Evolutionary conservation across 2,329 filamentous ascomycete genomes (phyloP), one percentile per base, ranked within the genome.

Genomic region (Neofusicoccum ribis): DNA sequence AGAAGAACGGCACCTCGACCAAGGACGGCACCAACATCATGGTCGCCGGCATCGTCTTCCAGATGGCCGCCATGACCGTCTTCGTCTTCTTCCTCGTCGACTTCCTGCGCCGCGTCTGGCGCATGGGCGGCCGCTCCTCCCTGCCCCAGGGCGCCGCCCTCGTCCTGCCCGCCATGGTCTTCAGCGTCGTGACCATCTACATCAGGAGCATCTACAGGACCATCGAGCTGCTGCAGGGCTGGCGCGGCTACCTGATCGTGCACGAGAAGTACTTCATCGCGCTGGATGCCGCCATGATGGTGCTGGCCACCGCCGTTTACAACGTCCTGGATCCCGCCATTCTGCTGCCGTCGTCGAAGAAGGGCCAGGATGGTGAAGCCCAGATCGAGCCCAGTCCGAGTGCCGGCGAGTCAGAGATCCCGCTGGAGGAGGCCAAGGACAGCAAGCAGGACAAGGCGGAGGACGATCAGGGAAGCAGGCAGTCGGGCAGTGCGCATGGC

Each of bases 1-100:
- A 80, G 12, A 71, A 73, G 1, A 71, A 81, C 17, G 74, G 79
- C 7, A 74, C 83, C 43, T 71, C 79, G 34, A 52, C 60, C 2
- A 81, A 84, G 65, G 83, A 82, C 66, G 85, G 85, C 3, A 83
- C 84, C 56, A 74, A 85, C 67, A 79, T 88, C 65, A 86, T 87
- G 76, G 82, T 88, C 59, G 81, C 85, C 0, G 86, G 86, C 70
- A 82, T 88, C 43, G 78, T 81, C 3, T 82, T 84, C 67, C 86
- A 88, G 72, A 85, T 88, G 34, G 78, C 79, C 5, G 82, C 84
- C 0, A 73, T 85, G 47, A 71, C 81, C 7, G 77, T 82, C 69
- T 86, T 85, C 68, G 77, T 80, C 6, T 67, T 70, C 50, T 71
- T 82, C 36, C 74, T 77, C 3, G 68, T 56, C 39, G 79, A 81